phyloP scores from a whole-genome alignment of 2,329 filamentous ascomycete species.

The Alternaria brassicicola region DNA sequence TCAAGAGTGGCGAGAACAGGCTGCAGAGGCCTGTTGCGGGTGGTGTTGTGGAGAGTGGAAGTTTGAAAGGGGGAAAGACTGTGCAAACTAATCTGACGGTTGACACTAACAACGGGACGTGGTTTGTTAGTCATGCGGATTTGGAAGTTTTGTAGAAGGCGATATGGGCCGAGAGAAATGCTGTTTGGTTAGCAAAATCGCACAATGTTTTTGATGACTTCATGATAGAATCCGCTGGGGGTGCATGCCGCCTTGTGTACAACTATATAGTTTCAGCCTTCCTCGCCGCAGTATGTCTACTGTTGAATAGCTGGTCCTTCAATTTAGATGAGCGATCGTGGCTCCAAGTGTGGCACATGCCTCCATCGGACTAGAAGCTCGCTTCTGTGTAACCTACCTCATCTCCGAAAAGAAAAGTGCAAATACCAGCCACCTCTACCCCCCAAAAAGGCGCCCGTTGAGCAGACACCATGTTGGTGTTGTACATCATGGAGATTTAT shows the following conservation, averaged over 20 bases:
- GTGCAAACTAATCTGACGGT: conserved; percentile 45
- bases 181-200: background rate
- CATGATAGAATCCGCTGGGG: background rate
- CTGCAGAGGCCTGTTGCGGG: conserved; percentile 58
- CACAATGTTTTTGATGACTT: background rate
- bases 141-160: conserved; percentile 29
- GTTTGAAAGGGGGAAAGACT: conserved; percentile 56
- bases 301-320: background rate
- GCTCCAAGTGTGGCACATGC: background rate
- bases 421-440: background rate
- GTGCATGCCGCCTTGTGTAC: background rate
- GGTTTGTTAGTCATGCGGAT: conserved; percentile 41
- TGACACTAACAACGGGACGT: conserved; percentile 43
- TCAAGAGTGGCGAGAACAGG: conserved; percentile 65
- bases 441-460: background rate
- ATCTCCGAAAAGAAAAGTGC: background rate
- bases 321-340: background rate
- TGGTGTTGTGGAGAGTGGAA: conserved; percentile 62
- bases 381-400: background rate
- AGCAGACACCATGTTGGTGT: background rate
- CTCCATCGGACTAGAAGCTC: background rate
- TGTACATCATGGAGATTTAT: background rate
- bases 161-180: background rate
- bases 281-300: background rate
- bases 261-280: background rate